These are phyloP conservation scores for Tolypocladium album DNA, from an alignment of 2,329 filamentous ascomycete genomes.

Conservation along the genomic window DNA sequence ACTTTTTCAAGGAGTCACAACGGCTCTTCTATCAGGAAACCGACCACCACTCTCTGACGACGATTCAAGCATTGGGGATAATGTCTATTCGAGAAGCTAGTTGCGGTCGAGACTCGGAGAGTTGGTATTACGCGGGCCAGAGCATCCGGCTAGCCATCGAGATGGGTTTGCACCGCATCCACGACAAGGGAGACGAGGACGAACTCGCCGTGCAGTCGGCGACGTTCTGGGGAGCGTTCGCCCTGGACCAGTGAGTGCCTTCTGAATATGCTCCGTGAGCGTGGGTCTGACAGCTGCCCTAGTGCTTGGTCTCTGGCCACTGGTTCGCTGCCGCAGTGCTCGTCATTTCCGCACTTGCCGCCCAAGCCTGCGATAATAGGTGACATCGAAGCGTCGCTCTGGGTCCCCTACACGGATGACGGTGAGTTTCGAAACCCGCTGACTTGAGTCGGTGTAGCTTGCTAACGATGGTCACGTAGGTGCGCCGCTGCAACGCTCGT, in stretches of 20 bases:
- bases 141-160: slow-evolving; percentile 63
- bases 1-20: slow-evolving; percentile 62
- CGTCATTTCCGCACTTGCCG: slow-evolving; percentile 43
- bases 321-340: slow-evolving; percentile 49
- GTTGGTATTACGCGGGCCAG: slow-evolving; percentile 62
- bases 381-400: slow-evolving; percentile 47
- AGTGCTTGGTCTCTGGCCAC: slow-evolving; percentile 58
- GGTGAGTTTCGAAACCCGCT: slow-evolving; percentile 27
- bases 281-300: slow-evolving; percentile 9
- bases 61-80: slow-evolving; percentile 63
- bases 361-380: slow-evolving; percentile 50
- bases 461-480: slow-evolving; percentile 22
- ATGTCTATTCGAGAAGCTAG: slow-evolving; percentile 69
- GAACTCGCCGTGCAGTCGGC: slow-evolving; percentile 47
- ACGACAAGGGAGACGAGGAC: slow-evolving; percentile 38
- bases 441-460: neutral
- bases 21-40: slow-evolving; percentile 47
- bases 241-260: slow-evolving; percentile 49
- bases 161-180: slow-evolving; percentile 53
- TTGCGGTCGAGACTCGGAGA: slow-evolving; percentile 60
- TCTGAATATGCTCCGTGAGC: neutral
- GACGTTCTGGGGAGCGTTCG: slow-evolving; percentile 53
- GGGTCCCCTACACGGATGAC: slow-evolving; percentile 48
- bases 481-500: slow-evolving; percentile 41
- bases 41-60: slow-evolving; percentile 54